Base-by-base conservation (phyloP, 2,329 filamentous ascomycete genomes). In the Paecilomyces sp. region DNA sequence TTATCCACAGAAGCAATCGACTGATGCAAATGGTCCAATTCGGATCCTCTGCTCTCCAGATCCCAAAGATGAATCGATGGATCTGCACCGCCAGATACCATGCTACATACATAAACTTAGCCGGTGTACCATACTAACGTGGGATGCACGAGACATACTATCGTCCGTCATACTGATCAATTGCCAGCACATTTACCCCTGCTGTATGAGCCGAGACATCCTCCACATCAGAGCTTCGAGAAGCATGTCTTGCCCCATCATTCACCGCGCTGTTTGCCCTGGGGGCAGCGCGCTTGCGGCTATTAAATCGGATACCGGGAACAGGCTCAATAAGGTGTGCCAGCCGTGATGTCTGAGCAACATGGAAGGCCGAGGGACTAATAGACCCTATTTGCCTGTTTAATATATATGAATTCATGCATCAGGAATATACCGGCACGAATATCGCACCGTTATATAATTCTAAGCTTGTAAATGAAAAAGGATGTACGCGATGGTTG, bases 31-130 rank as follows among this genome's bases (percentile, higher is more conserved):
- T 87, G 18, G 71, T 81, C 68, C 80, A 81, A 36, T 72, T 73
- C 62, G 62, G 72, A 63, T 75, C 77, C 71, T 65, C 80, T 78
- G 56, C 82, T 77, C 68, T 96, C 89, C 6, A 97, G 83, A 74
- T 97, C 88, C 92, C 92, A 97, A 54, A 97, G 77, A 65, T 87
- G 89, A 68, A 97, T 85, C 0, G 89, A 89, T 9, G 89, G 90
- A 70, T 96, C 91, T 3, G 90, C 88, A 31, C 92, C 92, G 3
- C 91, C 93, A 0, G 92, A 96, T 1, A 96, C 75, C 63, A 97
- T 81, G 65, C 90, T 89, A 67, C 24, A 59, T 89, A 67, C 24
- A 59, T 56, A 18, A 18, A 11, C 57, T 70, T 61, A 71, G 61
- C 33, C 33, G 22, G 25, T 13, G 25, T 54, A 3, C 18, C 33